phyloP scores from a whole-genome alignment of 768 basidiomycete genomes.

The Leccinum incarnatum region DNA sequence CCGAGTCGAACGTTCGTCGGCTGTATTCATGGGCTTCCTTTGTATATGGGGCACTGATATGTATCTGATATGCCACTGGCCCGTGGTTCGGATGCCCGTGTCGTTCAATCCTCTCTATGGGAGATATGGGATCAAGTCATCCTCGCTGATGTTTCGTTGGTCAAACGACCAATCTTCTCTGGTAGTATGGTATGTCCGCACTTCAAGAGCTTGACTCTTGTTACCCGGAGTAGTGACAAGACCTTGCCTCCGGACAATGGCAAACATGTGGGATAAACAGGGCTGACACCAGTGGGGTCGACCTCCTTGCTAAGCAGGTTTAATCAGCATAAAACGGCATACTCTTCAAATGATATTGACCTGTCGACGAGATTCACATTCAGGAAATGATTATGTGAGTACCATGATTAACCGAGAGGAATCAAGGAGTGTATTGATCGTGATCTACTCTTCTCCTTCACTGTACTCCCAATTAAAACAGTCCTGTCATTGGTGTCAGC shows the following conservation, averaged over 20 bases:
- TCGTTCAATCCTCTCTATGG: neutral
- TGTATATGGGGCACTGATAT: neutral
- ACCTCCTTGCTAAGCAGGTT: neutral
- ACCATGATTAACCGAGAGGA: neutral
- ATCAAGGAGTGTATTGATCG: neutral
- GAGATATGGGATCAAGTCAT: neutral
- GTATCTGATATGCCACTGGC: neutral
- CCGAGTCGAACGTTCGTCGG: no score
- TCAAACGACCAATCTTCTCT: neutral
- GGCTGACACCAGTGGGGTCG: neutral
- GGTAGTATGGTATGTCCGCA: no score
- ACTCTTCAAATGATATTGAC: neutral
- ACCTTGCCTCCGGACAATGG: neutral
- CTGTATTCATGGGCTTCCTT: no score
- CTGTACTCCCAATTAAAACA: slow-evolving; percentile 75
- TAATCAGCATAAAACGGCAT: neutral
- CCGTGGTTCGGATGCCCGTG: neutral
- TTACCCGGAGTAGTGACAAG: neutral
- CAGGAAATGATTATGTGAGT: neutral
- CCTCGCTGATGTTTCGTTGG: neutral
- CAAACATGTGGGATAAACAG: neutral
- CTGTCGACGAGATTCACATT: neutral
- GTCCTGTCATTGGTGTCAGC: slow-evolving; percentile 42
- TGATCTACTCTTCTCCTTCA: slow-evolving; percentile 20
- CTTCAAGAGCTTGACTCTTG: neutral